Percentiles rank a stretch among this genome's conserved stretches.
These are phyloP conservation scores for Linanthus parryae DNA, from an alignment of 148 eudicot genomes.

Conservation along the genomic window DNA sequence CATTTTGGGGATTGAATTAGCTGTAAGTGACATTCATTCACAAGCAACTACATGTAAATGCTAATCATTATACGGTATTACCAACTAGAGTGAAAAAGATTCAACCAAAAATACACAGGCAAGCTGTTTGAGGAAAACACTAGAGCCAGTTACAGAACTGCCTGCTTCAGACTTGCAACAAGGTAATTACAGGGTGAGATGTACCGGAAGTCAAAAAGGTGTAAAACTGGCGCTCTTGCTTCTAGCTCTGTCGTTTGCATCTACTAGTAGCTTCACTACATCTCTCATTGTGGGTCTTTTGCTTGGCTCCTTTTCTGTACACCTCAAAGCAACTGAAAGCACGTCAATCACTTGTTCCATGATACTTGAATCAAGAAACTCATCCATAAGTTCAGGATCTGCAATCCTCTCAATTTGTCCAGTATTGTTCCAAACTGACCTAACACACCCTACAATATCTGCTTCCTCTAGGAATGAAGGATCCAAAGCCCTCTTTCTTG, in stretches of 20 bases:
- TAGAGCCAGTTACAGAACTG: no score
- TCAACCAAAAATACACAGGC: no score
- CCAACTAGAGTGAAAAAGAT: no score
- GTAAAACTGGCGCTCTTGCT: slow-evolving; percentile 14
- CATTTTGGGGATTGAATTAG: no score
- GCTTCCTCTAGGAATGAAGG: slow-evolving; percentile 35
- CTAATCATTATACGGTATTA: no score
- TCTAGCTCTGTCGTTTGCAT: slow-evolving; percentile 16
- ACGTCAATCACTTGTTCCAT: slow-evolving; percentile 56
- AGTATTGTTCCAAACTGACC: slow-evolving; percentile 34
- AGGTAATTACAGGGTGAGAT: no score
- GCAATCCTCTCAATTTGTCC: slow-evolving; percentile 40
- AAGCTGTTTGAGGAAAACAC: no score
- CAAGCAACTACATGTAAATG: no score
- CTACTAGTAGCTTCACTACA: slow-evolving; percentile 56
- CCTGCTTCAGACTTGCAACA: no score
- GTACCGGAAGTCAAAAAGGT: no score
- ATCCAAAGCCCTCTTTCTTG: slow-evolving; percentile 50
- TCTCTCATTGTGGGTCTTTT: slow-evolving; percentile 80
- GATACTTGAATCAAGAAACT: slow-evolving; percentile 36
- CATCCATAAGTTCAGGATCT: slow-evolving; percentile 47
- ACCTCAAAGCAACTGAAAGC: slow-evolving; percentile 53
- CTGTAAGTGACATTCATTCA: no score
- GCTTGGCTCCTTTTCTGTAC: slow-evolving; percentile 57
- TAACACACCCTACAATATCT: slow-evolving; percentile 56